Conservation (phyloP, 306 rosid species). For the Begonia loranthoides region DNA sequence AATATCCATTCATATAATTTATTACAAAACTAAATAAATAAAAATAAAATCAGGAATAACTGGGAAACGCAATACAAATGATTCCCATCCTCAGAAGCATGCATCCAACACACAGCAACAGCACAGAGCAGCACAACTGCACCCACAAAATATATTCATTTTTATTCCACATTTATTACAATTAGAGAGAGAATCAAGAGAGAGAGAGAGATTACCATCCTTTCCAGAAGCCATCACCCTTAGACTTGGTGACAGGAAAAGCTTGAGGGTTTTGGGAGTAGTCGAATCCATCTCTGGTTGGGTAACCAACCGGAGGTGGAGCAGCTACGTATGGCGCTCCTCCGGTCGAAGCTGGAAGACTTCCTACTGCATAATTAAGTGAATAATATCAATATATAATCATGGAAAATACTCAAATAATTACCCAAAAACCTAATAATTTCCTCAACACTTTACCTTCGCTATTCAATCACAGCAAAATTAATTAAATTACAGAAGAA, state of each 20-base stretch:
- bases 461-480: too few species aligned
- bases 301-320: too few species aligned
- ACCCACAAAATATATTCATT: neutral
- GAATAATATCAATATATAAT: too few species aligned
- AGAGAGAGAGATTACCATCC: slow-evolving; percentile 40
- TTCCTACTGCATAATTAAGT: too few species aligned
- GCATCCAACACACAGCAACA: slow-evolving; percentile 72
- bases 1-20: too few species aligned
- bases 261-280: slow-evolving; percentile 15
- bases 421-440: too few species aligned
- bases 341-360: too few species aligned
- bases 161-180: neutral
- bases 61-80: neutral
- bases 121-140: slow-evolving; percentile 66
- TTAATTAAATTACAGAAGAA: too few species aligned
- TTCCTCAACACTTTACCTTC: too few species aligned
- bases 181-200: neutral
- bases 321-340: too few species aligned
- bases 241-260: slow-evolving; percentile 36
- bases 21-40: neutral
- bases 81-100: slow-evolving; percentile 30
- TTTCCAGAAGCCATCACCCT: slow-evolving; percentile 82
- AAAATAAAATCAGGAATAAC: neutral
- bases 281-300: slow-evolving; percentile 19
- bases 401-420: too few species aligned